Base-by-base conservation (phyloP, 768 basidiomycete genomes). In the Suillus paluster region DNA sequence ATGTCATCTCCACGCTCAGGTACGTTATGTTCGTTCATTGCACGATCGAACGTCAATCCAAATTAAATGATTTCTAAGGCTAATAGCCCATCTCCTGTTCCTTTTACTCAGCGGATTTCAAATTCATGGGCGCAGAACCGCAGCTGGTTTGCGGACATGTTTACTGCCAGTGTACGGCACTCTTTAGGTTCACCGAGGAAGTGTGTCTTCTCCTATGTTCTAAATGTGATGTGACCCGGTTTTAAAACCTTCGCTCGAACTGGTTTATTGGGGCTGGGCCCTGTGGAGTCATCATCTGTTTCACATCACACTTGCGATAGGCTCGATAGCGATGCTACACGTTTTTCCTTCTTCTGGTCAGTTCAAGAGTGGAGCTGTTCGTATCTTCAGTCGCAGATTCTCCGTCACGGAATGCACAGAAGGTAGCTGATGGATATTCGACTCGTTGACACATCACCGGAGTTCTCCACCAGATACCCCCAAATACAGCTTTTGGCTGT, bases 1-100 rank as follows among this genome's bases (percentile, higher is more conserved):
- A 50, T 17, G 53, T 54, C 21, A 54, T 23, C 34, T 54, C 53
- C 53, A 30, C 49, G 27, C 49, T 50, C 19, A 50, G 49, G 49
- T 19, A 54, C 25, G 19, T 30, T 52, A 36, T 8, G 6, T 38
- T 54, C 15, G 53, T 54, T 38, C 53, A 19, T 55, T 39, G 38
- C 39, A 27, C 54, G 38, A 39, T 19, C 54, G n/a, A 34, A 39
- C 6, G 38, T 39, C 38, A 55, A 55, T 55, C 21, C 21, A 19
- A 55, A 55, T 55, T 17, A 55, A 33, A 17, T 54, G 14, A 53
- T 5, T 50, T 50, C 30, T 7, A 27, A 8, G 15, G 15, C 25
- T 23, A 54, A 10, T 53, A 25, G 17, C 38, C 23, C 17, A 19
- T n/a, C n/a, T n/a, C 23, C 6, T 55, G 53, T 55, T 25, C 36